Conservation (phyloP, 768 basidiomycete genomes). For the Cystofilobasidium ferigula region DNA sequence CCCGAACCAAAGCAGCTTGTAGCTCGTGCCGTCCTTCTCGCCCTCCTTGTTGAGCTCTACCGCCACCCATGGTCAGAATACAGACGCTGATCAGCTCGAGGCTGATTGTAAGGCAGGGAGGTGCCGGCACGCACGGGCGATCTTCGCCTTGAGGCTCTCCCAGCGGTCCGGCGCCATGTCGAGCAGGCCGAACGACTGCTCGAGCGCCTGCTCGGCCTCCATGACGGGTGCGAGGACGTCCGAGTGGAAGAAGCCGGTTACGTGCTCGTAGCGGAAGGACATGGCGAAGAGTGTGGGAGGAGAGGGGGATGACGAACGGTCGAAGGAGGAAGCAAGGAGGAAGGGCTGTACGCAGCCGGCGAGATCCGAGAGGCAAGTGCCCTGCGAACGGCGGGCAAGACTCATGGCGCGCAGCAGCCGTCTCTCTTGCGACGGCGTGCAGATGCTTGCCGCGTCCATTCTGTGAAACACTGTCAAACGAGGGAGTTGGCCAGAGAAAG, state of each 20-base stretch:
- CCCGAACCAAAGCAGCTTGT: slow-evolving; percentile 8
- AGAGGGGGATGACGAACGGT: too few species aligned
- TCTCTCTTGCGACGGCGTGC: too few species aligned
- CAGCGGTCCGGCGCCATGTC: neutral
- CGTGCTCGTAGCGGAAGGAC: neutral
- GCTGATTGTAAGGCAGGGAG: neutral
- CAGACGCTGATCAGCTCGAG: neutral
- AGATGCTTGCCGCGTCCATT: too few species aligned
- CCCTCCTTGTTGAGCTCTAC: slow-evolving; percentile 7
- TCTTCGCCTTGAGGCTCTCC: slow-evolving; percentile 1
- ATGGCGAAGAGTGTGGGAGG: too few species aligned
- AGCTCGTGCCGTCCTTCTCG: neutral
- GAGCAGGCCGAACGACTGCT: neutral
- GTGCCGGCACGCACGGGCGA: neutral
- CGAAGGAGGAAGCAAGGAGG: too few species aligned
- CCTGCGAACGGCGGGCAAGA: too few species aligned
- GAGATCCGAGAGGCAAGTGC: too few species aligned
- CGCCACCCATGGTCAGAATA: too few species aligned
- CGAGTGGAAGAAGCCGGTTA: slow-evolving; percentile 3
- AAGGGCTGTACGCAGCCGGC: too few species aligned
- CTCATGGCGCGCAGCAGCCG: too few species aligned
- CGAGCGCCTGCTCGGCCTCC: neutral
- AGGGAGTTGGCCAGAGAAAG: too few species aligned
- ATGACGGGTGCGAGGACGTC: slow-evolving; percentile 1
- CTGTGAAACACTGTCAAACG: too few species aligned